Evolutionary conservation across 1,284 basidiomycete genomes (phyloP).

Genomic region (Sanghuangporus sanghuang): DNA sequence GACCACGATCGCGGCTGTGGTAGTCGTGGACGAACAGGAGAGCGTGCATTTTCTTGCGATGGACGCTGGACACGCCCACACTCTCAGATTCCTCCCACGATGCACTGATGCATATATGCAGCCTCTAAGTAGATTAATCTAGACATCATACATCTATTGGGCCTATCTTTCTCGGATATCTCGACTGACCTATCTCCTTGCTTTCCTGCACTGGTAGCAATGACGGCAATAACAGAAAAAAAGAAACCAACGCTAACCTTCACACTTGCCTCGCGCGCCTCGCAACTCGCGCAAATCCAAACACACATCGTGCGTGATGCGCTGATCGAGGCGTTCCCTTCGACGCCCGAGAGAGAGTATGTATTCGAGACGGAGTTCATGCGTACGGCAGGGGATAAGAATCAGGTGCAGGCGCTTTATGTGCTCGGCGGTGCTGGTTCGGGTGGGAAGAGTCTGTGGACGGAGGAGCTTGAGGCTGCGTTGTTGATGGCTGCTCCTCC

Average conservation of each 20-base stretch:
- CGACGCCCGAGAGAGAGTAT: conserved; percentile 21
- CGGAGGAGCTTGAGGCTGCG: conserved; percentile 88
- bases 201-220: not conserved
- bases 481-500: conserved; percentile 31
- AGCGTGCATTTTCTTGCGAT: not conserved
- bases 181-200: not conserved
- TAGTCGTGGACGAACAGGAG: conserved; percentile 2
- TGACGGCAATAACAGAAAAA: not conserved
- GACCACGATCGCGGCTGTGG: not conserved
- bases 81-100: not conserved
- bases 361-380: conserved; percentile 78
- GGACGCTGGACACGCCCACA: not conserved
- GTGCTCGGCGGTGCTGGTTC: conserved; percentile 44
- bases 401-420: conserved; percentile 79
- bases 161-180: not conserved
- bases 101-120: not conserved
- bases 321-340: conserved; percentile 45
- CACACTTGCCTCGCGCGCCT: conserved; percentile 79
- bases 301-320: conserved; percentile 69
- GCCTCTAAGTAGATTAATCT: not conserved
- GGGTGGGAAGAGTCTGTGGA: conserved; percentile 85
- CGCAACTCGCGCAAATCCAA: conserved; percentile 83
- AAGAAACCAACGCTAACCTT: conserved; percentile 30
- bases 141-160: not conserved
- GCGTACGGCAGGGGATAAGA: conserved; percentile 89